Conservation (phyloP, 176 grass and related monocot genomes). For the Canna indica region DNA sequence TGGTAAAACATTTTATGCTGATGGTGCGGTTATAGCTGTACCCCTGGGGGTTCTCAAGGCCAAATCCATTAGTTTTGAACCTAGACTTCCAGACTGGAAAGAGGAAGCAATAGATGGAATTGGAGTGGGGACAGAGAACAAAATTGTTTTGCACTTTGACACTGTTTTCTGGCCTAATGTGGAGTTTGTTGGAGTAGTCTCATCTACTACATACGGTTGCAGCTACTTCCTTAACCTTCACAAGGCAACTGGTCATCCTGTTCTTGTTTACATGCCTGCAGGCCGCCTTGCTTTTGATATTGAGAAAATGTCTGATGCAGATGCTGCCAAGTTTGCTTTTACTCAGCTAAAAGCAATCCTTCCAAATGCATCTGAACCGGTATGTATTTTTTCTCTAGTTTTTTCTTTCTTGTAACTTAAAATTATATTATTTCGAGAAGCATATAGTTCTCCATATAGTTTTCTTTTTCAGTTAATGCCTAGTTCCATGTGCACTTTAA, state of each 20-base stretch:
- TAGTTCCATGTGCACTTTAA: too few relatives aligned
- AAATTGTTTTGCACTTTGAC: slow-evolving; percentile 83
- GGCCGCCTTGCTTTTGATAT: slow-evolving; percentile 82
- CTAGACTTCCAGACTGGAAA: slow-evolving; percentile 84
- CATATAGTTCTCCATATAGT: background rate
- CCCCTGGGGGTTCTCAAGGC: slow-evolving; percentile 82
- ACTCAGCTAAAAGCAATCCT: slow-evolving; percentile 81
- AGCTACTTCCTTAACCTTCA: slow-evolving; percentile 99
- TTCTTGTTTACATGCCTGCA: slow-evolving; percentile 98
- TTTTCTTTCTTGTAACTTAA: background rate
- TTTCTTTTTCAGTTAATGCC: too few relatives aligned
- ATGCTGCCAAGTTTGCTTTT: slow-evolving; percentile 83
- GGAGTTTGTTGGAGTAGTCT: slow-evolving; percentile 89
- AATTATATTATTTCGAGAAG: background rate
- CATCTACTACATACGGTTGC: slow-evolving; percentile 78
- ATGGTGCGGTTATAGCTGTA: slow-evolving; percentile 69
- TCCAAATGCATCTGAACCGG: slow-evolving; percentile 75
- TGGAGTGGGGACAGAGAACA: slow-evolving; percentile 81
- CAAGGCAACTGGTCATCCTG: slow-evolving; percentile 79
- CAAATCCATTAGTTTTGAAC: slow-evolving; percentile 69
- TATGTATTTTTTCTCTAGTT: slow-evolving; percentile 24
- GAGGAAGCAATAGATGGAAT: slow-evolving; percentile 71
- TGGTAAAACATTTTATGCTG: slow-evolving; percentile 76
- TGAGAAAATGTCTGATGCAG: slow-evolving; percentile 82
- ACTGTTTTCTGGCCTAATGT: slow-evolving; percentile 99